Evolutionary conservation across 1,284 basidiomycete genomes (phyloP).

Genomic region (Rhizoctonia solani): DNA sequence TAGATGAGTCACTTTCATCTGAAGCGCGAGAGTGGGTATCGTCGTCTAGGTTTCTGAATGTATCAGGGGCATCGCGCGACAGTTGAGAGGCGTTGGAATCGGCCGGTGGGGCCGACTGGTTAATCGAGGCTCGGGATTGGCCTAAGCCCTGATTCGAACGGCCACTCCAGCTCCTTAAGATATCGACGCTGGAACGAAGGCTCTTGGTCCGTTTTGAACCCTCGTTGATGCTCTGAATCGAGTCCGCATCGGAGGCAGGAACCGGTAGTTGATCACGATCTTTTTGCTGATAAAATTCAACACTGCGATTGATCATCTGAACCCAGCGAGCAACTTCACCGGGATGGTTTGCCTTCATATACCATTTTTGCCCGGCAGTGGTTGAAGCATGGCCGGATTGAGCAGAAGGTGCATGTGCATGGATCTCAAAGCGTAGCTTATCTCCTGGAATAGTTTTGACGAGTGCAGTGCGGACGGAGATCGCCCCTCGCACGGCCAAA

Average conservation of each 20-base stretch:
- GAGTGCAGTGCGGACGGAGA: conserved; percentile 81
- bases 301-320: conserved; percentile 71
- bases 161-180: conserved; percentile 29
- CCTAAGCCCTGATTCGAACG: conserved; percentile 20
- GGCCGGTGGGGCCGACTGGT: background rate
- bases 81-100: background rate
- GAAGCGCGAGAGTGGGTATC: conserved; percentile 16
- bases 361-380: conserved; percentile 72
- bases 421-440: conserved; percentile 81
- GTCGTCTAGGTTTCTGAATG: conserved; percentile 1
- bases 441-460: conserved; percentile 60
- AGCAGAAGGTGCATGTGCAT: conserved; percentile 53
- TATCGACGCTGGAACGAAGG: conserved; percentile 23
- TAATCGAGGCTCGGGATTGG: conserved; percentile 1
- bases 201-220: conserved; percentile 16
- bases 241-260: conserved; percentile 38
- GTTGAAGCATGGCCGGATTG: conserved; percentile 33
- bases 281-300: conserved; percentile 58
- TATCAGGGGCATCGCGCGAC: background rate
- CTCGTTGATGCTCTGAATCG: conserved; percentile 35
- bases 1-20: conserved; percentile 45
- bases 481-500: conserved; percentile 84
- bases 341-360: conserved; percentile 87
- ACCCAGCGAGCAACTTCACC: conserved; percentile 90
- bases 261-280: conserved; percentile 4